Evolutionary conservation across 2,329 filamentous ascomycete species (phyloP), one percentile per base, ranked within the genome.

Genomic region (Claviceps pazoutovae): DNA sequence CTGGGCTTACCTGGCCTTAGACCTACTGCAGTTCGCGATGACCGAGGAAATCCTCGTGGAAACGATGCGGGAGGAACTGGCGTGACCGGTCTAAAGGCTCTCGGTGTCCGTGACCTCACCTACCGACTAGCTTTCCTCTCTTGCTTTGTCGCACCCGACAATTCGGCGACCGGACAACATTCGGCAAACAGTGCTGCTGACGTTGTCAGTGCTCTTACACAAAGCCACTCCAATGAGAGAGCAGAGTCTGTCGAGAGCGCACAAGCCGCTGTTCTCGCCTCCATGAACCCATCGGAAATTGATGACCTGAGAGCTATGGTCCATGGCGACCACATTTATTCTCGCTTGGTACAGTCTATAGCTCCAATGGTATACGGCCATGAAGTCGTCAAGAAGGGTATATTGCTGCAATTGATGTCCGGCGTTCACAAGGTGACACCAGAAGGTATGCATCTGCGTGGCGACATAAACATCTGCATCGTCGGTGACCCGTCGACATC

Each of bases 381-480:
- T 64, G 88, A 93, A 56, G 88, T 96, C 53, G 91, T 98, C 63
- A 98, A 98, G 72, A 98, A 98, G 68, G 93, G 93, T 34, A 74
- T 98, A 23, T 78, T 98, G 7, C 75, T 98, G 43, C 93, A 98
- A 67, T 76, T 98, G 46, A 88, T 98, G 79, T 88, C 89, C n/a
- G 93, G 93, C 73, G 88, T 98, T 2, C 82, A 83, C 69, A 98
- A 98, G 68, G 79, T 80, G 21, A 98, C 93, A 0, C 79, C 88
- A 0, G 93, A 98, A 69, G 91, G 88, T 56, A 95, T 98, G 88
- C 82, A 90, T 56, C 77, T 98, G 44, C 83, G 93, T 77, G 93
- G 93, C 59, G 93, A 98, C 64, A 90, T 98, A 74, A 98, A 98
- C 71, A 95, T 98, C 56, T 98, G 93, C 68, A 88, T 98, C 59